Evolutionary conservation across 23 red algal genomes (phyloP).

Genomic region (Pyropia yezoensis): DNA sequence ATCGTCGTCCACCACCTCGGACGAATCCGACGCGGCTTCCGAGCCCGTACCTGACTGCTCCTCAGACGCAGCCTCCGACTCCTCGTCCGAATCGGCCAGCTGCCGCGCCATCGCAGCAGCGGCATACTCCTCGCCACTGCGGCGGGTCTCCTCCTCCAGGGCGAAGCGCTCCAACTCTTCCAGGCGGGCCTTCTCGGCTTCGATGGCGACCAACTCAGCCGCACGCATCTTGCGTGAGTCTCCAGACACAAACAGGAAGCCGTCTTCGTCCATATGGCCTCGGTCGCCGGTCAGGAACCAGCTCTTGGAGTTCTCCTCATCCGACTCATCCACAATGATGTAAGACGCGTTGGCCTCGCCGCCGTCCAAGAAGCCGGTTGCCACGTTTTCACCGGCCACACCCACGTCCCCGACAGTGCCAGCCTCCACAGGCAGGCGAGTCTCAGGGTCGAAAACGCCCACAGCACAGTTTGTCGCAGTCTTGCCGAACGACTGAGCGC

Average conservation of each 20-base stretch:
- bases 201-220: conserved; percentile 33
- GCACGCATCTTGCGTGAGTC: conserved; percentile 34
- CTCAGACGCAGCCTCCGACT: neutral
- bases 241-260: conserved; percentile 43
- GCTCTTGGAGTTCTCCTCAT: conserved; percentile 8
- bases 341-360: conserved; percentile 25
- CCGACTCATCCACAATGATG: conserved; percentile 15
- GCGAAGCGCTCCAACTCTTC: conserved; percentile 8
- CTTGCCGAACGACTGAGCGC: conserved; percentile 25
- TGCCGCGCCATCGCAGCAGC: neutral
- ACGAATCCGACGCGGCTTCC: neutral
- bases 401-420: conserved; percentile 25
- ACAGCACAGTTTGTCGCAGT: conserved; percentile 27
- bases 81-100: neutral
- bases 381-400: conserved; percentile 27
- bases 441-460: conserved; percentile 32
- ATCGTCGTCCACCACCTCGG: neutral
- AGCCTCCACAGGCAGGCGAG: conserved; percentile 1
- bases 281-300: conserved; percentile 71
- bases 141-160: neutral
- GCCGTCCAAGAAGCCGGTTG: conserved; percentile 22
- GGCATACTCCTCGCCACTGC: neutral
- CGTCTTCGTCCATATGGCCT: conserved; percentile 41
- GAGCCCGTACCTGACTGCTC: neutral
- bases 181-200: conserved; percentile 17